Evolutionary conservation across 768 basidiomycete genomes (phyloP), one percentile per base, ranked within the genome.

Genomic region (Russula ochroleuca): DNA sequence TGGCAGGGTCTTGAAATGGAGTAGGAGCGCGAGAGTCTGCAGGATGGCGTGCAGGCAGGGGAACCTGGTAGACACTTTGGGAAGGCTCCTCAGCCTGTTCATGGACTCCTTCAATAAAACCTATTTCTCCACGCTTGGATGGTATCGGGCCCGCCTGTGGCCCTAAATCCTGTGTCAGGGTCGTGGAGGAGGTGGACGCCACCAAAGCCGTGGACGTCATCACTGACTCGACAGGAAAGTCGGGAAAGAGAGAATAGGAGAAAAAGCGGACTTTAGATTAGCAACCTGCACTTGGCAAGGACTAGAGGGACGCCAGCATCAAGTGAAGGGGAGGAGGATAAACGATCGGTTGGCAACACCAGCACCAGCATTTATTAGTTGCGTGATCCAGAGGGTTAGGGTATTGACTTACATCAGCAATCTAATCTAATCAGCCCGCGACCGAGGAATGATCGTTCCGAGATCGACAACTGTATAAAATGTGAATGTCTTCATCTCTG

Each of bases 381-480:
- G n/a, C 13, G 41, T 17, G 23, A 19, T n/a, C 28, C 7, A 25
- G 6, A 19, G 21, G 63, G 63, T 64, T 64, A 64, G 63, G 63
- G 63, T 64, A 35, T 35, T 35, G 35, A 35, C 10, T 7, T 35
- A 7, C 35, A 35, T 35, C 35, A 35, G 35, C 35, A 35, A 28
- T 1, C 6, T 7, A 23, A 13, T 15, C 17, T 11, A 10, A 6
- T n/a, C n/a, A n/a, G n/a, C n/a, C n/a, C n/a, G n/a, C n/a, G 45
- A 25, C 23, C 81, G 80, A 1, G 85, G 80, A 51, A 87, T 77
- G 59, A 93, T 85, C 10, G 78, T 73, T 2, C 93, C 93, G 19
- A 96, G 80, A 70, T 90, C 85, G 15, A 95, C 85, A 5, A 88
- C 85, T 0, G 87, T 89, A 71, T 91, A 94, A 74, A 96, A 96